phyloP scores from a whole-genome alignment of 108 stramenopile genomes.

The Pelagomonas calceolata region DNA sequence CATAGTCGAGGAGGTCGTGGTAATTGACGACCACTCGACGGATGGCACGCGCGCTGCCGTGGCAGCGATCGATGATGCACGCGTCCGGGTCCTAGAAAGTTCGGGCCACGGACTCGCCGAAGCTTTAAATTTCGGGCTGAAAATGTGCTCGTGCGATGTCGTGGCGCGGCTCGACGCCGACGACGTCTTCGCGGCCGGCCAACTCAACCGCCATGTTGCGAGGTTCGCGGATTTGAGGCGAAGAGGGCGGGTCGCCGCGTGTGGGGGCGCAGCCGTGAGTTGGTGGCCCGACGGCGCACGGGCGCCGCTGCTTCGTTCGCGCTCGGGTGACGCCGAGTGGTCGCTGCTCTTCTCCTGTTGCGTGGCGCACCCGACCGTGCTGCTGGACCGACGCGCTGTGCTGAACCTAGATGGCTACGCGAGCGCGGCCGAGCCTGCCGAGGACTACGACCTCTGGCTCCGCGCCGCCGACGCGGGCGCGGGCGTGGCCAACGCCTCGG shows the following conservation, averaged over 20 bases:
- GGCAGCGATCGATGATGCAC: conserved; percentile 2
- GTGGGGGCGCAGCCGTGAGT: not conserved
- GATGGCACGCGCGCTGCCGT: conserved; percentile 37
- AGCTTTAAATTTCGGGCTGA: conserved; percentile 34
- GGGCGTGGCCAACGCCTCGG: not conserved
- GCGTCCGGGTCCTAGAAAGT: not conserved
- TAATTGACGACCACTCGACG: conserved; percentile 35
- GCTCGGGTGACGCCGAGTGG: conserved; percentile 29
- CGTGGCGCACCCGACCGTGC: conserved; percentile 29
- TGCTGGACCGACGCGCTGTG: conserved; percentile 23
- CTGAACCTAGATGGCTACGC: conserved; percentile 18
- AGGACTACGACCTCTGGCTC: conserved; percentile 48
- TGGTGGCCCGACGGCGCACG: not conserved
- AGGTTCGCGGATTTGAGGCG: not conserved
- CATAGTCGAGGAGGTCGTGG: conserved; percentile 25
- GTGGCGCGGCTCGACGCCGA: conserved; percentile 45
- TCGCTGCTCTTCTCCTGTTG: conserved; percentile 34
- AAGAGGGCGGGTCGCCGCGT: no score
- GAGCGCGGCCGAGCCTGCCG: conserved; percentile 11
- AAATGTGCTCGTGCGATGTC: conserved; percentile 16
- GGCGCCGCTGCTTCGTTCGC: not conserved
- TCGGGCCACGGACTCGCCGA: conserved; percentile 21
- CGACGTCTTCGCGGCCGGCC: conserved; percentile 21
- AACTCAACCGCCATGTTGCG: conserved; percentile 19
- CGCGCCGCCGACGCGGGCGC: conserved; percentile 12